A percentile compares a stretch with the other conserved stretches of the same genome.
phyloP scores from a whole-genome alignment of 2,329 filamentous ascomycete genomes.

The Ophidiomyces ophidiicola region DNA sequence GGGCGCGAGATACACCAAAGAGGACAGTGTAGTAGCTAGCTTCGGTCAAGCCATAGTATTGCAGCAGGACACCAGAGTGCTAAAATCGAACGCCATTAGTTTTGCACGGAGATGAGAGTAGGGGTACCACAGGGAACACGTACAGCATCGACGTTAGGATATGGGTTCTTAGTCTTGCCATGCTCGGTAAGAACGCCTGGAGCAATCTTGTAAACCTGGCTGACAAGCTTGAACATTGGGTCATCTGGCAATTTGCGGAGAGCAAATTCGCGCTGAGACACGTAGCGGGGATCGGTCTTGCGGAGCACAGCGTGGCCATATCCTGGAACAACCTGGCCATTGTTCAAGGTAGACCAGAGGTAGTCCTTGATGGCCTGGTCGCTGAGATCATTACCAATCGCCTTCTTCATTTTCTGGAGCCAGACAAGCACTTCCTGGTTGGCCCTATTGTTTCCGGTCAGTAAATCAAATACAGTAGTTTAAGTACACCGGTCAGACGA shows the following conservation, averaged over 20 bases:
- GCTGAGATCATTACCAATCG: conserved; percentile 83
- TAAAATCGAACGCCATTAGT: conserved; percentile 19
- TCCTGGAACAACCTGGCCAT: conserved; percentile 88
- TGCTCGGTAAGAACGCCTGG: conserved; percentile 96
- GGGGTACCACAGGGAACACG: conserved; percentile 2
- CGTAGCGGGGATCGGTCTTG: conserved; percentile 99
- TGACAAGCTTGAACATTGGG: conserved; percentile 99
- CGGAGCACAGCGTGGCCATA: conserved; percentile 98
- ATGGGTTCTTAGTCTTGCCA: conserved; percentile 98
- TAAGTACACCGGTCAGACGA: background rate
- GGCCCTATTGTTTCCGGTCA: conserved; percentile 38
- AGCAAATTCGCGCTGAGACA: conserved; percentile 93
- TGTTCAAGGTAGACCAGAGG: conserved; percentile 94
- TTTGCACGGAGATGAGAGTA: background rate
- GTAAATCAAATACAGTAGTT: background rate
- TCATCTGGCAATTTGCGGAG: conserved; percentile 88
- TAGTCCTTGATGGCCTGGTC: conserved; percentile 97
- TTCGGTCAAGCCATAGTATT: conserved; percentile 98
- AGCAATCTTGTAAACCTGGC: conserved; percentile 99
- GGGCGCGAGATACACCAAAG: conserved; percentile 94
- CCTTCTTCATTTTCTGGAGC: conserved; percentile 98
- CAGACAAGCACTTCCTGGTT: conserved; percentile 99
- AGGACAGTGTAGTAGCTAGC: conserved; percentile 99
- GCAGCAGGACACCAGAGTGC: conserved; percentile 96
- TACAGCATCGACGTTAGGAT: conserved; percentile 84